Base-by-base conservation (phyloP, 2,329 filamentous ascomycete species). In the Penicillium sp. region DNA sequence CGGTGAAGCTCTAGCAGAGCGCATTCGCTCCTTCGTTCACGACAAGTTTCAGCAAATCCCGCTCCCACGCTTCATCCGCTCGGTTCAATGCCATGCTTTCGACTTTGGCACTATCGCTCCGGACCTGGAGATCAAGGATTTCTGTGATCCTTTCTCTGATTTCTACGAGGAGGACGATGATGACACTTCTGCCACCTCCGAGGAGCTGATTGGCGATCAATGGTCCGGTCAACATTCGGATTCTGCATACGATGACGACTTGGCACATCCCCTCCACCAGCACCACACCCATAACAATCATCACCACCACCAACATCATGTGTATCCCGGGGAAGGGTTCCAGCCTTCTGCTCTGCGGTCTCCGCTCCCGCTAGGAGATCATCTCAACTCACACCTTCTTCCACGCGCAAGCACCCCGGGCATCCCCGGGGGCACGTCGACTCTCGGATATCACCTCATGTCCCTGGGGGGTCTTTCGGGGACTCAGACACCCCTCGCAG, bases 31-130 rank as follows among this genome's bases (percentile, higher is more conserved):
- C 62, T 98, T 98, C 72, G 87, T 98, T 61, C 89, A 98, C 72
- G 85, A 89, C 66, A 93, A 90, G 64, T 98, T 98, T 71, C 93
- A 98, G 72, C 83, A 89, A 52, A 85, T 97, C 54, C 81, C 86
- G 26, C 79, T 98, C 40, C 93, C 93, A 50, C 87, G 90, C 63
- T 96, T 98, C 78, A 96, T 98, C 71, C 90, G 93, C 64, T 93
- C 90, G 26, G 93, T 98, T 60, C 86, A 89, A 46, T 90, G 96
- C 36, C 90, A 96, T 67, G 85, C 88, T 52, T 98, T 98, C 71
- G 85, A 91, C 55, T 96, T 98, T 67, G 93, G 93, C 41, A 82
- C 77, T 27, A 83, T 91, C 43, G 78, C 87, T 35, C 93, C 93
- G 1, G 81, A 87, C 58, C 80, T 98, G 37, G 89, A 94, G 65